Evolutionary conservation across 805 yeast genomes (phyloP), one percentile per base, ranked within the genome.

Genomic region (Starmera dryadoides): DNA sequence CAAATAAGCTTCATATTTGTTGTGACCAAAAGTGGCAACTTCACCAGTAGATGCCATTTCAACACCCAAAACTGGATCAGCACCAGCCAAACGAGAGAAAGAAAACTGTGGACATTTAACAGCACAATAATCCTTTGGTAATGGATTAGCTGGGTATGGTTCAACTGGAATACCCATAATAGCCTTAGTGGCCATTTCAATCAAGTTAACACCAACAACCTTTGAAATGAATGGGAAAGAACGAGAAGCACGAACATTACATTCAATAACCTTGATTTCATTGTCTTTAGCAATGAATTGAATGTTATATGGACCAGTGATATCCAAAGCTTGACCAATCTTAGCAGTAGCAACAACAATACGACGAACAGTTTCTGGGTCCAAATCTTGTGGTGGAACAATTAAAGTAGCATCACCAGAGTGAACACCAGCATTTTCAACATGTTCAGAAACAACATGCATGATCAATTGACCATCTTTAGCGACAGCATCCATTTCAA

Each of bases 21-120:
- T 82, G 58, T 75, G 87, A 56, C 98, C 99, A 59, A 93, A 91
- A 47, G 94, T 78, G 36, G 99, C 99, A 58, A 89, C 97, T 65
- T 88, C 98, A 74, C 98, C 98, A 45, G 98, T 91, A 23, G 97
- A 91, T 16, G 98, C 96, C 98, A 91, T 91, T 68, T 91, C 98
- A 48, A 91, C 98, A 69, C 98, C 98, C 49, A 91, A 72, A 45
- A 91, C 88, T 39, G 98, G 98, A 62, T 91, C 98, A 40, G 98
- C 98, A 53, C 98, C 98, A 35, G 96, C 86, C 50, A 91, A 75
- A 64, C 98, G 81, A 23, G 97, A 84, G 80, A 93, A 91, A 6
- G 97, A 89, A 68, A 91, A 91, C 66, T 91, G 98, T 11, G 98
- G 98, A 42, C 89, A 97, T 71, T 91, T 91, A 45, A 88, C 79